Base-by-base conservation (phyloP, 2,329 filamentous ascomycete species). In the Neurospora sp. region DNA sequence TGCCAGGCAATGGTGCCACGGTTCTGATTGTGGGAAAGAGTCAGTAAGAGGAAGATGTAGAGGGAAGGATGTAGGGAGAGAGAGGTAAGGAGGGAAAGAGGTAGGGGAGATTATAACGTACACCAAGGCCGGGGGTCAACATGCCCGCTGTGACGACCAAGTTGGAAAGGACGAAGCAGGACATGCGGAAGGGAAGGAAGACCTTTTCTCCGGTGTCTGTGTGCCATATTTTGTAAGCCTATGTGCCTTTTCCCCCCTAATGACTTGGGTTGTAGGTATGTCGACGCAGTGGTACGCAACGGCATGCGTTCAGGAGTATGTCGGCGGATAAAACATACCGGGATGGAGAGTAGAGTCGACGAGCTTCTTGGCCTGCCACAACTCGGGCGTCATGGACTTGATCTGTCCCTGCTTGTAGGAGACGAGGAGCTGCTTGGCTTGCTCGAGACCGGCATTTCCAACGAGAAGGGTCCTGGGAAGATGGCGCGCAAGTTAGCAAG, bases 361-460 rank as follows among this genome's bases (percentile, higher is more conserved):
- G 74, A 97, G 89, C 85, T 97, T 97, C 87, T 99, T 99, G 66
- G 96, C 96, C 73, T 87, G 84, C 96, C 96, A 99, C 76, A 99
- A 83, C 76, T 97, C 92, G 1, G 93, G 90, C 19, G 90, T 97
- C 93, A 98, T 97, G 69, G 88, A 82, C 75, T 86, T 82, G 72
- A 92, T 84, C 80, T 92, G 88, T 74, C 93, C 94, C 77, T 90
- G 89, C 85, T 97, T 98, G 84, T 97, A 99, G 52, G 89, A 86
- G 13, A 91, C 86, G 72, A 99, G 86, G 76, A 97, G 84, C 72
- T 84, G 82, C 83, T 97, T 98, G 71, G 96, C 93, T 83, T 91
- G 84, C 77, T 97, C 93, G 74, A 99, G 89, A 62, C 93, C 92
- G 28, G 88, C 81, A 40, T 85, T 84, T 67, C 93, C 92, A 67